phyloP scores from a whole-genome alignment of 345 rosid species.

The Eutrema heterophyllum region DNA sequence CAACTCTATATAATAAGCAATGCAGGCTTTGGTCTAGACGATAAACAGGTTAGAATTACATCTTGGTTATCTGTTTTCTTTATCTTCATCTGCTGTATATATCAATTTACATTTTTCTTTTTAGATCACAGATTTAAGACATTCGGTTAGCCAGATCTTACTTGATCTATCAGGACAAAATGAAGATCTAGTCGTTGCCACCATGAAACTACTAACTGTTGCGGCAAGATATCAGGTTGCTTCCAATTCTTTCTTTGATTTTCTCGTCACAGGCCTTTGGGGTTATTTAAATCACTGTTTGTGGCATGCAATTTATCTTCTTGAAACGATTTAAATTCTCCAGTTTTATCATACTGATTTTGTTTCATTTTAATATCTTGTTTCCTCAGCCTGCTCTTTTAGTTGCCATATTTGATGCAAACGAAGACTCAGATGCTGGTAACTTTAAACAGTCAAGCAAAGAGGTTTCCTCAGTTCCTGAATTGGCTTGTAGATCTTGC shows the following conservation, averaged over 20 bases:
- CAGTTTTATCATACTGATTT: neutral
- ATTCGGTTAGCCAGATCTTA: slow-evolving; percentile 39
- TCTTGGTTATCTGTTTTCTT: slow-evolving; percentile 11
- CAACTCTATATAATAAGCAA: slow-evolving; percentile 46
- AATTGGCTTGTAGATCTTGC: slow-evolving; percentile 38
- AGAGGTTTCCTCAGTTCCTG: slow-evolving; percentile 32
- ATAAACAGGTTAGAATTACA: slow-evolving; percentile 60
- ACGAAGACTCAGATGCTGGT: slow-evolving; percentile 37
- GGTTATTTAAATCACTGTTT: neutral
- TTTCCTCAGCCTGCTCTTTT: slow-evolving; percentile 81
- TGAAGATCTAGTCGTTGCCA: slow-evolving; percentile 61
- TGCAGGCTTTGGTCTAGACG: slow-evolving; percentile 62
- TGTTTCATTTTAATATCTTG: slow-evolving; percentile 13
- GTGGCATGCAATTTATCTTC: neutral
- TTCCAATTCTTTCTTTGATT: slow-evolving; percentile 1
- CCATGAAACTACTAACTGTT: slow-evolving; percentile 55
- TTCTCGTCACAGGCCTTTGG: slow-evolving; percentile 7
- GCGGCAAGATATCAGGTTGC: slow-evolving; percentile 75
- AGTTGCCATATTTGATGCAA: slow-evolving; percentile 45
- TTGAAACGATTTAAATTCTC: neutral
- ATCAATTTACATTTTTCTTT: slow-evolving; percentile 21
- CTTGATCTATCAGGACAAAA: slow-evolving; percentile 42
- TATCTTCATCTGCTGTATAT: slow-evolving; percentile 10
- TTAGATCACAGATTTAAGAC: slow-evolving; percentile 59
- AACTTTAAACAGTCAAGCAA: slow-evolving; percentile 34